Base-by-base conservation (phyloP, 208 protist species). In the Phytomonas sp. region DNA sequence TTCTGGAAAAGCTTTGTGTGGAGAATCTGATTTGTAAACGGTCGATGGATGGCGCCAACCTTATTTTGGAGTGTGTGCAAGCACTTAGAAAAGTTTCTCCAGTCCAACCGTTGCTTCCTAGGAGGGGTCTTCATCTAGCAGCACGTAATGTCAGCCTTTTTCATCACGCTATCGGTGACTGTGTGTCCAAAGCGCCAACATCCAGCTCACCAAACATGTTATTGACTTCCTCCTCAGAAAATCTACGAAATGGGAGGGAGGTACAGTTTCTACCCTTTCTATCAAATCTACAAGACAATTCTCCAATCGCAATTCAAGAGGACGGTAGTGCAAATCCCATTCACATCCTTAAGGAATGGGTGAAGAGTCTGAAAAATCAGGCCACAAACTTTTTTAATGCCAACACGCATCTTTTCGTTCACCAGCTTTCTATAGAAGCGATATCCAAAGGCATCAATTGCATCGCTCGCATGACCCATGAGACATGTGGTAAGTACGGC, bases 111-210 rank as follows among this genome's bases (percentile, higher is more conserved):
- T 71, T 93, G 61, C 68, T 69, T 56, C 68, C 37, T 49, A 84
- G 80, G 73, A 79, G 87, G 19, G 81, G 87, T 33, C 78, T 95
- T 6, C 81, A 72, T 12, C 72, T 95, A 56, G 87, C 87, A 0
- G 87, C 90, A 3, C 85, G 86, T 0, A 86, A 88, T 30, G 75
- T 80, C 37, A 64, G 63, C 19, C 26, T 37, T 29, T 26, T 29
- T 32, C 69, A 63, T 61, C 71, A 74, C 37, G 61, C 31, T 26
- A 19, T 62, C 45, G 69, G 45, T 56, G 45, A 56, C 45, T 56
- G 45, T 56, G 45, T 56, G 23, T 10, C 45, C 45, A 56, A 56
- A 56, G 45, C 45, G 23, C 45, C 45, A 23, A 26, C 45, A 23
- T 56, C 45, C 16, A 56, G 45, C 26, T 56, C 45, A 26, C 26